Percentiles rank a stretch among this genome's conserved stretches.
Evolutionary conservation across 2,329 filamentous ascomycete species (phyloP).

Genomic region (Ramichloridium luteum): DNA sequence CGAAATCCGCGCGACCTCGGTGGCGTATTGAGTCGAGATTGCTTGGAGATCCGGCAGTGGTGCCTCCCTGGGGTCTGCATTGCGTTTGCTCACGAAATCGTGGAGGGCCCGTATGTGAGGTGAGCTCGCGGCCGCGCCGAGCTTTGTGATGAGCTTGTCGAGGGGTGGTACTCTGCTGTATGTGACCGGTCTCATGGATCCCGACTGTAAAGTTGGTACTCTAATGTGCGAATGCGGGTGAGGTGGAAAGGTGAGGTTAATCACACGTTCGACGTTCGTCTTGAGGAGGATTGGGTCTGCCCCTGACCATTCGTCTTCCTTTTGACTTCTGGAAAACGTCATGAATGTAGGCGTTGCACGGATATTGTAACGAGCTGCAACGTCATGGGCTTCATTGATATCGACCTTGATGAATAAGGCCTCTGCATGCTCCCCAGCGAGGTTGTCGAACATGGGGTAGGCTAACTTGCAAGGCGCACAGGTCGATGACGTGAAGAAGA

Average conservation of each 20-base stretch:
- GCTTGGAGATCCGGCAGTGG: conserved; percentile 57
- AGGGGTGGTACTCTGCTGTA: conserved; percentile 73
- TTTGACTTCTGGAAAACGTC: conserved; percentile 63
- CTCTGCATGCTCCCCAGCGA: conserved; percentile 60
- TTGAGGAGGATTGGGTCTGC: conserved; percentile 57
- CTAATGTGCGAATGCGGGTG: conserved; percentile 64
- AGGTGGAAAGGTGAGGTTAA: conserved; percentile 60
- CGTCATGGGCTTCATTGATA: conserved; percentile 48
- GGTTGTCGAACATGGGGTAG: conserved; percentile 68
- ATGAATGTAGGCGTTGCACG: conserved; percentile 79
- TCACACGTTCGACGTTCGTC: conserved; percentile 58
- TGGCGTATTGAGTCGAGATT: conserved; percentile 37
- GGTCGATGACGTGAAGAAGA: conserved; percentile 87
- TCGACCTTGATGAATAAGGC: conserved; percentile 74
- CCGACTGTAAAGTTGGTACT: conserved; percentile 56
- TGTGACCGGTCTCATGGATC: conserved; percentile 53
- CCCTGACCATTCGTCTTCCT: conserved; percentile 70
- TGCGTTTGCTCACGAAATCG: conserved; percentile 56
- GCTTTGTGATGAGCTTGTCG: conserved; percentile 67
- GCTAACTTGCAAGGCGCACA: conserved; percentile 74
- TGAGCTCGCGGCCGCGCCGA: conserved; percentile 51
- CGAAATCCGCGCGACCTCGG: conserved; percentile 36
- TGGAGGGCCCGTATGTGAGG: conserved; percentile 52
- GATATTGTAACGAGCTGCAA: conserved; percentile 54
- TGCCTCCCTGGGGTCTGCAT: conserved; percentile 47